phyloP scores from a whole-genome alignment of 2,329 filamentous ascomycete species.

The Exutisphaerella laricina region DNA sequence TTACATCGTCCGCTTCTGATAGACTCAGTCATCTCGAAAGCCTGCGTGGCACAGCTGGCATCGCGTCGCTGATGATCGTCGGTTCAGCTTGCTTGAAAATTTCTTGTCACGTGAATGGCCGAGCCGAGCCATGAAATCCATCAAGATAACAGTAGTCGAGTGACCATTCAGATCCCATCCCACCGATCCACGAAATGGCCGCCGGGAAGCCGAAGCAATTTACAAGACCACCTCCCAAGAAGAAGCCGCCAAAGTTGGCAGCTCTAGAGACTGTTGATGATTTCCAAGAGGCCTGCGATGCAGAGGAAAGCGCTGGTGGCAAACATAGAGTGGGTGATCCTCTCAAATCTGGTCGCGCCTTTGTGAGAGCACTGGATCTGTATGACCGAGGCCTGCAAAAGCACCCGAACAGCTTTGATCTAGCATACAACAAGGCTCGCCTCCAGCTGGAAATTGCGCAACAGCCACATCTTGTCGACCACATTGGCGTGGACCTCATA shows the following conservation, averaged over 20 bases:
- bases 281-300: conserved; percentile 61
- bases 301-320: conserved; percentile 64
- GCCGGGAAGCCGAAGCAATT: conserved; percentile 28
- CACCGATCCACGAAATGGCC: conserved; percentile 25
- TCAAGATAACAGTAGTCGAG: no score
- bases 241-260: conserved; percentile 36
- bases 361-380: conserved; percentile 58
- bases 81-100: no score
- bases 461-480: conserved; percentile 55
- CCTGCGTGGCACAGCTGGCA: no score
- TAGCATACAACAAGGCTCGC: conserved; percentile 71
- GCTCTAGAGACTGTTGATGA: conserved; percentile 59
- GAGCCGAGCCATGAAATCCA: no score
- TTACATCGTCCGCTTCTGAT: no score
- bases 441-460: conserved; percentile 66
- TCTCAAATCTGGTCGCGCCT: conserved; percentile 57
- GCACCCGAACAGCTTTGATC: conserved; percentile 60
- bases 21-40: no score
- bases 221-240: conserved; percentile 27
- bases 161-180: no score
- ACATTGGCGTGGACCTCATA: conserved; percentile 50
- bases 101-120: no score
- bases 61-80: no score
- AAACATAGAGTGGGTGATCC: conserved; percentile 70
- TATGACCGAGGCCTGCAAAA: conserved; percentile 59